Conservation (phyloP, 78 protist species). For the Protostelium mycophagum region DNA sequence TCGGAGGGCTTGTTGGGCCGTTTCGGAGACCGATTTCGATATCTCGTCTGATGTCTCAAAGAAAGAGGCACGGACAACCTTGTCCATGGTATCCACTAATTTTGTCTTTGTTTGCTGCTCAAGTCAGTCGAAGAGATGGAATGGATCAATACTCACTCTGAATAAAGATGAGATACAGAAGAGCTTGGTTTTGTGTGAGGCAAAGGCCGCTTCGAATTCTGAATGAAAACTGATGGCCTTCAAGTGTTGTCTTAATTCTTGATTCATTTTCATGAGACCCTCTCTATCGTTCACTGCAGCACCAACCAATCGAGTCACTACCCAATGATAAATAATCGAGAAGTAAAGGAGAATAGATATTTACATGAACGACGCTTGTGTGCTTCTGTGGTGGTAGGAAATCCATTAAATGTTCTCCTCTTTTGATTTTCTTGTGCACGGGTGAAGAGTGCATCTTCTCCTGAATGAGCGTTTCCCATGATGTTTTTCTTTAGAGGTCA, state of each 20-base stretch:
- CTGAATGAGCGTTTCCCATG: not conserved
- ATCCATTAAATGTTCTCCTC: not conserved
- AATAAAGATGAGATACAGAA: not conserved
- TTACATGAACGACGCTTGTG: not conserved
- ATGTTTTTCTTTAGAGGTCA: not conserved
- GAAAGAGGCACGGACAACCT: not conserved
- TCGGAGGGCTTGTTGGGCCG: not conserved
- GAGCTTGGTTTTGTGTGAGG: not conserved
- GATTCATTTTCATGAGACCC: not conserved
- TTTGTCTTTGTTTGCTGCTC: not conserved
- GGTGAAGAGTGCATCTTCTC: not conserved
- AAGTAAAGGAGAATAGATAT: not conserved
- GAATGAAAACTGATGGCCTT: not conserved
- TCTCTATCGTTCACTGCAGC: not conserved
- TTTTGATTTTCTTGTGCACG: not conserved
- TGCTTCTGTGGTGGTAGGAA: not conserved
- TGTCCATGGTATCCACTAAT: not conserved
- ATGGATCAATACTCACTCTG: not conserved
- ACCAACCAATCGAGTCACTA: not conserved
- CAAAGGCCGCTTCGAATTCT: not conserved
- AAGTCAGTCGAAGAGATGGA: not conserved
- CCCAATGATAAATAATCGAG: not conserved
- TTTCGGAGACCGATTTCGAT: not conserved
- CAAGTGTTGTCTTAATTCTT: not conserved
- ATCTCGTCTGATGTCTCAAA: not conserved